phyloP scores from a whole-genome alignment of 108 stramenopile species.

The Pseudonitzschia delicatissima region DNA sequence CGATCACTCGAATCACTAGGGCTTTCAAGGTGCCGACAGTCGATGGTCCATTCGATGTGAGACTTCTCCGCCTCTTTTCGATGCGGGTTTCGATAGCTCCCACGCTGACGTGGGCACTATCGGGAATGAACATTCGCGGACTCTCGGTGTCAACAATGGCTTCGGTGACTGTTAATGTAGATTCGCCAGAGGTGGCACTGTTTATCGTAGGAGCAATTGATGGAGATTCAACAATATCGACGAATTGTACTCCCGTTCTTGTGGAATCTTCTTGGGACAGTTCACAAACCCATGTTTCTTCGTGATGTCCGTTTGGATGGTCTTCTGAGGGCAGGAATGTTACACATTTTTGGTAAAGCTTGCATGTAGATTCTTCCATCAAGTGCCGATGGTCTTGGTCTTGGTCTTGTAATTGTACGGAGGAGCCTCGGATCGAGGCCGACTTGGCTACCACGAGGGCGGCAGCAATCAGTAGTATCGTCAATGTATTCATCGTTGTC shows the following conservation, averaged over 20 bases:
- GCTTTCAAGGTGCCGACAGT: constrained; percentile 1
- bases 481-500: too few species aligned
- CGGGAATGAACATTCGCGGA: background rate
- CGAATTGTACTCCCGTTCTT: background rate
- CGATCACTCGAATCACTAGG: constrained; percentile 39
- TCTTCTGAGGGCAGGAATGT: too few species aligned
- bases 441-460: too few species aligned
- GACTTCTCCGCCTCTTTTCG: background rate
- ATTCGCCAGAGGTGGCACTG: background rate
- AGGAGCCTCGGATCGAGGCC: too few species aligned
- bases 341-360: too few species aligned
- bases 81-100: too few species aligned
- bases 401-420: too few species aligned
- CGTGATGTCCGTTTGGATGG: too few species aligned
- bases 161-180: background rate
- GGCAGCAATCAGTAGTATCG: too few species aligned
- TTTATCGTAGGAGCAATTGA: too few species aligned
- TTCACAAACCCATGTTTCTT: background rate
- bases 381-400: too few species aligned
- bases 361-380: too few species aligned
- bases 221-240: background rate
- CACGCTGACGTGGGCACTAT: background rate
- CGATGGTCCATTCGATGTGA: background rate
- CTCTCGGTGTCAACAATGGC: background rate
- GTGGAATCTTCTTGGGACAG: background rate